Conservation (phyloP, 208 protist species). For the Leishmania tropica region DNA sequence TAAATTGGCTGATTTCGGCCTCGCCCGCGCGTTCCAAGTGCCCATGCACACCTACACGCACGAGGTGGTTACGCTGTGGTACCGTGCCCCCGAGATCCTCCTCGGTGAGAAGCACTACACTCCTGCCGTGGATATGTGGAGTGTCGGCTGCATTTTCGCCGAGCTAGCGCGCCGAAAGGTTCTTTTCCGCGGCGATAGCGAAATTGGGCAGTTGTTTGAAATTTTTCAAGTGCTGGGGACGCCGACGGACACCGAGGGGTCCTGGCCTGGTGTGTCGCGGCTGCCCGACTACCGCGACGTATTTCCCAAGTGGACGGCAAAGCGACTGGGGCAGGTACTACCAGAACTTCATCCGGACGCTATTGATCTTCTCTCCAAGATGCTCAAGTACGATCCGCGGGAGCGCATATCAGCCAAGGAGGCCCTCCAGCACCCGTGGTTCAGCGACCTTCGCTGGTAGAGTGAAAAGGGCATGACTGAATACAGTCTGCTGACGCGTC, state of each 20-base stretch:
- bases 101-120: slow-evolving; percentile 99
- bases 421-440: slow-evolving; percentile 92
- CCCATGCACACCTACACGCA: slow-evolving; percentile 99
- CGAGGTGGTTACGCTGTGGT: slow-evolving; percentile 99
- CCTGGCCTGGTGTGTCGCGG: slow-evolving; percentile 97
- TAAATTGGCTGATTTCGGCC: slow-evolving; percentile 97
- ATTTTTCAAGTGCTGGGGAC: slow-evolving; percentile 98
- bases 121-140: slow-evolving; percentile 99
- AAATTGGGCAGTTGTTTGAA: slow-evolving; percentile 98
- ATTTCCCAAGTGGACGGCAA: slow-evolving; percentile 94
- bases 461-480: background rate
- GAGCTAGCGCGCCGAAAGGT: slow-evolving; percentile 95
- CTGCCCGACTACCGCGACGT: slow-evolving; percentile 97
- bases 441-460: slow-evolving; percentile 75
- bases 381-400: slow-evolving; percentile 91
- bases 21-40: slow-evolving; percentile 98
- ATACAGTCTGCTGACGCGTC: background rate
- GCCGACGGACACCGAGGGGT: slow-evolving; percentile 92
- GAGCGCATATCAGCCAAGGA: slow-evolving; percentile 92
- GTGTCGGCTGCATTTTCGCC: slow-evolving; percentile 99
- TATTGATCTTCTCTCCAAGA: slow-evolving; percentile 82
- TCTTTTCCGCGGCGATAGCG: slow-evolving; percentile 98
- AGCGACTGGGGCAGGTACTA: slow-evolving; percentile 65
- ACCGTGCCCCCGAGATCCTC: slow-evolving; percentile 99
- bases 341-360: slow-evolving; percentile 81